Conservation (phyloP, 2,329 filamentous ascomycete genomes). For the Metarhizium album region DNA sequence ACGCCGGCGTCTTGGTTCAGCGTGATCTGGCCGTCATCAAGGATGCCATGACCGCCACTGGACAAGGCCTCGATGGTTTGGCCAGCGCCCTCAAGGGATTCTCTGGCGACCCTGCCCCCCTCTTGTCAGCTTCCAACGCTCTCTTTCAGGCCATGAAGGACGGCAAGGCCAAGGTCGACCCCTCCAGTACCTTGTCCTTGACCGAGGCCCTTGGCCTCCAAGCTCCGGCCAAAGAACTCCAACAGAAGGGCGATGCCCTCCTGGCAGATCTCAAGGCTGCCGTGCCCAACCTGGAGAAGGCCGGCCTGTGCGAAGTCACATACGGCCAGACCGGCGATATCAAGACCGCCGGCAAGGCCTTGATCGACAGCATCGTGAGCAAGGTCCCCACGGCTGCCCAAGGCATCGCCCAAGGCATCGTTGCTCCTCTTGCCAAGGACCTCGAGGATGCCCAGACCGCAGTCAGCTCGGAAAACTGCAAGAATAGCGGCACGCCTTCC, state of each 20-base stretch:
- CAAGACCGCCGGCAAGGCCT: background rate
- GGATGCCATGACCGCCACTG: background rate
- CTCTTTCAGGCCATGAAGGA: background rate
- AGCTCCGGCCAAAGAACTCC: background rate
- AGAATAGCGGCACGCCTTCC: background rate
- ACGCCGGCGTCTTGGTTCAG: background rate
- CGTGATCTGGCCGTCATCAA: background rate
- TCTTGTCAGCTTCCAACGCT: background rate
- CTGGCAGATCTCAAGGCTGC: background rate
- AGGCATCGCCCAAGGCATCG: slow-evolving; percentile 1
- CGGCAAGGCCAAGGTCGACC: slow-evolving; percentile 1
- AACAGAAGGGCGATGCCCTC: background rate
- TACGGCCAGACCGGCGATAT: background rate
- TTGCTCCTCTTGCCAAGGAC: background rate
- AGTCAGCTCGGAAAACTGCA: slow-evolving; percentile 1
- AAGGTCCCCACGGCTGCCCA: slow-evolving; percentile 1
- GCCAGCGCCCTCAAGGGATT: background rate
- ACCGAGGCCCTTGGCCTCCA: slow-evolving; percentile 1
- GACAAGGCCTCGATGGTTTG: background rate
- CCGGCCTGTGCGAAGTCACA: background rate
- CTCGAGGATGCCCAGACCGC: background rate
- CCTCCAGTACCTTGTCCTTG: background rate
- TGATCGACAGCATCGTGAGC: slow-evolving; percentile 1
- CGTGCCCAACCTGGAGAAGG: background rate
- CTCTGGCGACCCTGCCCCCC: background rate